Evolutionary conservation across 352 stramenopile species (phyloP), one percentile per base, ranked within the genome.

Genomic region (Blastocystis sp.): DNA sequence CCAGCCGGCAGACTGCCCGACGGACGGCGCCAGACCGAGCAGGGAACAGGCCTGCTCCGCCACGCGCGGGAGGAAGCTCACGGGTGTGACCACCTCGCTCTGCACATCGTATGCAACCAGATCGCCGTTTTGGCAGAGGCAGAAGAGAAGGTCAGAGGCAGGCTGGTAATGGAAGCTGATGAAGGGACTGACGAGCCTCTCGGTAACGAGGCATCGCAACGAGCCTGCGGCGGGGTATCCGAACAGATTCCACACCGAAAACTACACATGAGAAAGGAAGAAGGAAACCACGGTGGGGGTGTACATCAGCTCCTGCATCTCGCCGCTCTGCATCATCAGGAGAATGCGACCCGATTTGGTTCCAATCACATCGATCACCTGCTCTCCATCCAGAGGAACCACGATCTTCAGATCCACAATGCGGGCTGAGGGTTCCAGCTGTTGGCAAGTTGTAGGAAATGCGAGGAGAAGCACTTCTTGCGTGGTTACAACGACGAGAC

Each of bases 401-500:
- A 19, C 52, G n/a, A 45, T 56, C n/a, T 76, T 48, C 40, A 76
- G 10, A 48, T 40, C 19, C 21, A 43, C 64, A 38, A 71, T 41
- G 38, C 2, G 11, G 43, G 11, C 28, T 64, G 28, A 14, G 14
- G 11, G 21, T 10, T n/a, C 21, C 5, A 14, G 40, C 28, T 5
- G 40, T 40, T 5, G 14, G 11, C n/a, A 34, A 34, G 28, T 34
- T 34, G 28, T 34, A 34, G 28, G 28, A 0, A 34, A 34, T 34
- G 28, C 48, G 14, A 84, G 53, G 11, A 84, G 23, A 53, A 67
- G 17, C 40, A 84, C 28, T 56, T 84, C 45, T 0, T 53, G n/a
- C 1, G 21, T 67, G 19, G 74, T 84, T 17, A 84, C 61, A 48
- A 84, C 21, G 40, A 84, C 53, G 28, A 84, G 59, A n/a, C 52